Evolutionary conservation across 805 yeast species (phyloP), one percentile per base, ranked within the genome.

Genomic region (Lachancea meyersii): DNA sequence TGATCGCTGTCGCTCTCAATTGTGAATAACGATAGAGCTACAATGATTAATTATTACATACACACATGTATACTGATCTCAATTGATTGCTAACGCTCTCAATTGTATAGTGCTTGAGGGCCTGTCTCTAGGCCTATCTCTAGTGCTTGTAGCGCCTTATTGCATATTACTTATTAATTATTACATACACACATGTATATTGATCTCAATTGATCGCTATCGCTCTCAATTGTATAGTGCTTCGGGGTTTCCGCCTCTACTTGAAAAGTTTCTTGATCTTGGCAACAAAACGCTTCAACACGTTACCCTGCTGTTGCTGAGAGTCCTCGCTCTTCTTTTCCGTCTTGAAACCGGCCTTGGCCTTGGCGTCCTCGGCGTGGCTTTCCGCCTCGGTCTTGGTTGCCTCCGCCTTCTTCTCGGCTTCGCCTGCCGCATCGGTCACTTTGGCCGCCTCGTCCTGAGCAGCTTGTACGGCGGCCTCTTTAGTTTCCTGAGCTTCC

Each of bases 191-290:
- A 26, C 13, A 26, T 26, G 13, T 26, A 10, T 26, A 4, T 6
- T 13, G 4, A 26, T 7, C 6, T 10, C 26, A 23, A 23, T 23
- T 10, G 10, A 23, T 23, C 26, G 10, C 26, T 7, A 23, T 10
- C n/a, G n/a, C n/a, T n/a, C n/a, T n/a, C n/a, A n/a, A n/a, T n/a
- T n/a, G n/a, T n/a, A n/a, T n/a, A n/a, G 19, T 14, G 22, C 21
- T 35, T 17, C 18, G 23, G 13, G 28, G 37, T 31, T 27, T 19
- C 31, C 28, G 22, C 18, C 35, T 24, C 31, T 32, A 46, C 40
- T 40, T 37, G 33, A 47, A 40, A 24, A 50, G 37, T 35, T 48
- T 48, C 46, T 48, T 50, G 28, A 46, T 32, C 47, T 50, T 50
- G 35, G 37, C 32, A 35, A 43, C 28, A 26, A 37, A 28, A 27